Conservation (phyloP, 1,139 yeast genomes). For the Magnusiomyces sp. region DNA sequence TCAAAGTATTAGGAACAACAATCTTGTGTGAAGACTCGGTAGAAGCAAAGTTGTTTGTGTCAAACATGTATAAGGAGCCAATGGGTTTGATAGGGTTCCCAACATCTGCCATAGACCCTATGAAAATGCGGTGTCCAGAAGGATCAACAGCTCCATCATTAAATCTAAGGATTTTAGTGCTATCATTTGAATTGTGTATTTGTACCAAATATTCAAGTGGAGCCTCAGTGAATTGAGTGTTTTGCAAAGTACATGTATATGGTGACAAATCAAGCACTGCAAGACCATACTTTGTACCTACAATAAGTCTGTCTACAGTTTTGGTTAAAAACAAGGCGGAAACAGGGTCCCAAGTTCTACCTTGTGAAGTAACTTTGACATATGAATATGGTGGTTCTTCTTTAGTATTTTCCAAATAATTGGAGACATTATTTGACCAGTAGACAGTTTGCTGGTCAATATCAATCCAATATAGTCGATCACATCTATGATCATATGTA, state of each 20-base stretch:
- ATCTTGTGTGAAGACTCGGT: conserved; percentile 1
- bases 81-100: conserved; percentile 18
- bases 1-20: conserved; percentile 16
- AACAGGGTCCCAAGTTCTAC: conserved; percentile 19
- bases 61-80: conserved; percentile 34
- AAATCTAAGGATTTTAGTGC: conserved; percentile 20
- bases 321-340: conserved; percentile 29
- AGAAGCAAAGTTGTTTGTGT: conserved; percentile 21
- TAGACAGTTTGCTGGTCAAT: conserved; percentile 25
- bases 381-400: neutral
- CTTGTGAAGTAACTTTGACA: conserved; percentile 8
- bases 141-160: conserved; percentile 33
- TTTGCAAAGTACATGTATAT: neutral
- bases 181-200: conserved; percentile 9
- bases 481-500: conserved; percentile 25
- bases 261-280: conserved; percentile 24
- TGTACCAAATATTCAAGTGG: conserved; percentile 16
- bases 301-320: conserved; percentile 24
- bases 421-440: conserved; percentile 22
- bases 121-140: conserved; percentile 27
- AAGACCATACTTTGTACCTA: conserved; percentile 27
- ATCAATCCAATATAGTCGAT: conserved; percentile 29
- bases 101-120: conserved; percentile 26
- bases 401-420: conserved; percentile 14
- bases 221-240: conserved; percentile 4